Evolutionary conservation across 345 rosid species (phyloP).

Genomic region (Bruguiera sexangula): DNA sequence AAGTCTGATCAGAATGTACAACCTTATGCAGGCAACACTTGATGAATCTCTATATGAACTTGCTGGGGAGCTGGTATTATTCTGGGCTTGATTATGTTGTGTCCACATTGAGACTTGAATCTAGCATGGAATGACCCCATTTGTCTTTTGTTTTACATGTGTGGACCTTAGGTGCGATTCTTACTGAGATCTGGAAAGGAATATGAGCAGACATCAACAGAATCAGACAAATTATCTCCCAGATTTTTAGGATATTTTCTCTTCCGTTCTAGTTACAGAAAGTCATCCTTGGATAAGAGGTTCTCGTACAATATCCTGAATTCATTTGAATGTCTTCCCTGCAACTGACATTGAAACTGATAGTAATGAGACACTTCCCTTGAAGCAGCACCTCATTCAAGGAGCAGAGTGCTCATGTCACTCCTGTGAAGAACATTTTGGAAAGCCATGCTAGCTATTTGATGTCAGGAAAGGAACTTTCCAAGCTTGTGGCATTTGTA

Average conservation of each 20-base stretch:
- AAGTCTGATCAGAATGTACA: conserved; percentile 9
- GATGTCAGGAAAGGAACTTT: conserved; percentile 97
- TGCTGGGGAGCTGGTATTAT: conserved; percentile 92
- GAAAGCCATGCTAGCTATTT: conserved; percentile 95
- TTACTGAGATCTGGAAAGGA: conserved; percentile 97
- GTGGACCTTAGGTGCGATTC: conserved; percentile 74
- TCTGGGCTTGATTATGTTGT: conserved; percentile 17
- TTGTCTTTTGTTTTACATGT: conserved; percentile 9
- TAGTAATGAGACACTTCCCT: conserved; percentile 16
- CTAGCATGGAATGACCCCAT: conserved; percentile 5
- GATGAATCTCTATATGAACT: conserved; percentile 97
- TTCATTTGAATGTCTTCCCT: conserved; percentile 7
- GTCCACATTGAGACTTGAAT: conserved; percentile 6
- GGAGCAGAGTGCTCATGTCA: conserved; percentile 86
- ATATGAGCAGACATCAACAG: conserved; percentile 65
- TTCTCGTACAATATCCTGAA: conserved; percentile 15
- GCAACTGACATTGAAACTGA: conserved; percentile 2
- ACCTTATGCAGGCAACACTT: conserved; percentile 78
- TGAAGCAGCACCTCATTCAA: conserved; percentile 62
- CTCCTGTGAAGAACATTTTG: conserved; percentile 82
- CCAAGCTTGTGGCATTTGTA: conserved; percentile 96
- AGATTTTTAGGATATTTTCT: conserved; percentile 83
- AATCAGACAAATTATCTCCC: conserved; percentile 76
- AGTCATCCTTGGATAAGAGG: conserved; percentile 77
- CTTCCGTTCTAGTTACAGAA: conserved; percentile 70